Percentiles rank a stretch among this genome's conserved stretches.
These are phyloP conservation scores for Ustilago hordei DNA, from an alignment of 1,284 basidiomycete species.

Conservation along the genomic window DNA sequence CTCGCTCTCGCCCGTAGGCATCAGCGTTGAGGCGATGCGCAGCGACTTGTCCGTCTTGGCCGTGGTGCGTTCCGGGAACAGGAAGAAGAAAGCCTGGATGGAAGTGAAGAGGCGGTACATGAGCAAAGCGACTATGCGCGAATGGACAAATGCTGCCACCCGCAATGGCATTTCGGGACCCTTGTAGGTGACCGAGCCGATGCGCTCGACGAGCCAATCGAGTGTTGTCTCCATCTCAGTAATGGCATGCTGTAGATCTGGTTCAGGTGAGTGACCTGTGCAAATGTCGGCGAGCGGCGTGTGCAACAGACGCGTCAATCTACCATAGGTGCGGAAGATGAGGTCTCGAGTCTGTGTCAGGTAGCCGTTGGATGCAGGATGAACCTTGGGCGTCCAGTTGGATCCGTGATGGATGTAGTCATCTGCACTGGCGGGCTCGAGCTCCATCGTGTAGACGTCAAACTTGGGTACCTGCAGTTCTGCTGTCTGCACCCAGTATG, in stretches of 20 bases:
- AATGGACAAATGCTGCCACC: conserved; percentile 50
- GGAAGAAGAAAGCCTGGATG: conserved; percentile 49
- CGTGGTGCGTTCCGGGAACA: conserved; percentile 43
- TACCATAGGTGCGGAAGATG: conserved; percentile 49
- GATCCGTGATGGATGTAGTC: conserved; percentile 57
- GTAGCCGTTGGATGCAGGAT: conserved; percentile 42
- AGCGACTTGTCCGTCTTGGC: conserved; percentile 48
- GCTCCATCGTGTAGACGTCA: conserved; percentile 45
- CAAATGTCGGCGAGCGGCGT: conserved; percentile 56
- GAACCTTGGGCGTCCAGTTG: conserved; percentile 53
- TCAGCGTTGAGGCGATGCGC: conserved; percentile 48
- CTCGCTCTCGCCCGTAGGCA: conserved; percentile 44
- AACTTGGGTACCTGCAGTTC: conserved; percentile 54
- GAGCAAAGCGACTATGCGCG: conserved; percentile 44
- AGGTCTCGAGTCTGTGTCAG: conserved; percentile 48
- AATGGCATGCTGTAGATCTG: conserved; percentile 57
- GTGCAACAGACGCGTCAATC: conserved; percentile 54
- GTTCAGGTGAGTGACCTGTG: conserved; percentile 50
- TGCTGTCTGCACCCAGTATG: conserved; percentile 51
- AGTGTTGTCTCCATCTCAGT: conserved; percentile 54
- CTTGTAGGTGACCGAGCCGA: conserved; percentile 43
- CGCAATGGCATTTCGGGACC: conserved; percentile 53
- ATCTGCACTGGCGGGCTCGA: conserved; percentile 45
- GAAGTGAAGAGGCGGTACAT: conserved; percentile 52
- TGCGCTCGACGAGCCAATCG: conserved; percentile 45